Percentiles rank a stretch among this genome's conserved stretches.
These are phyloP conservation scores for Rutstroemia sp. DNA, from an alignment of 2,329 filamentous ascomycete species.

Conservation along the genomic window DNA sequence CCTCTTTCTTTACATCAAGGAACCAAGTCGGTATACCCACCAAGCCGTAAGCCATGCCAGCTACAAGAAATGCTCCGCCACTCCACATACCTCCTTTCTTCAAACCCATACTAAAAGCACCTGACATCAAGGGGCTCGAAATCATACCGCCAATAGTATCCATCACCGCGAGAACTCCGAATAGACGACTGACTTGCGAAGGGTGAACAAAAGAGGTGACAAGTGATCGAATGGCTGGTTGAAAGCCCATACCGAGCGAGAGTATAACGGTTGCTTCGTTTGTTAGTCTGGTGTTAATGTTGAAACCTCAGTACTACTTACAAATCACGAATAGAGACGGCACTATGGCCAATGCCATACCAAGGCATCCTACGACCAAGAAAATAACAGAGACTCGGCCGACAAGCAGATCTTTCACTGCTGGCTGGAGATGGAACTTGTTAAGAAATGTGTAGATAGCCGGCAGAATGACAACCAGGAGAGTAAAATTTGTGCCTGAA, in stretches of 20 bases:
- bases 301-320: background rate
- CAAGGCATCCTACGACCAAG: slow-evolving; percentile 9
- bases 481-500: slow-evolving; percentile 10
- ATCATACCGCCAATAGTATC: slow-evolving; percentile 43
- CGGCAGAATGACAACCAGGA: slow-evolving; percentile 16
- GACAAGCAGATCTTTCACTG: slow-evolving; percentile 20
- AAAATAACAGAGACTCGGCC: slow-evolving; percentile 21
- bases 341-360: slow-evolving; percentile 7
- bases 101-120: slow-evolving; percentile 39
- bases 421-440: slow-evolving; percentile 1
- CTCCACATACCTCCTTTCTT: slow-evolving; percentile 39
- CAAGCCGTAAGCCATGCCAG: background rate
- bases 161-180: slow-evolving; percentile 43
- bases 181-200: slow-evolving; percentile 46
- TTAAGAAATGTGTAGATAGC: slow-evolving; percentile 9
- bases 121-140: slow-evolving; percentile 40
- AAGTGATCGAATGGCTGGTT: slow-evolving; percentile 39
- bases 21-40: background rate
- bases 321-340: slow-evolving; percentile 9
- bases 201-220: slow-evolving; percentile 47
- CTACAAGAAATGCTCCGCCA: slow-evolving; percentile 41
- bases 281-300: background rate
- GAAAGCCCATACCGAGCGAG: slow-evolving; percentile 39
- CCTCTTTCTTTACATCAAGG: slow-evolving; percentile 1
- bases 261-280: slow-evolving; percentile 36